Evolutionary conservation across 352 stramenopile species (phyloP), one percentile per base, ranked within the genome.

Genomic region (Lagenidium sp.): DNA sequence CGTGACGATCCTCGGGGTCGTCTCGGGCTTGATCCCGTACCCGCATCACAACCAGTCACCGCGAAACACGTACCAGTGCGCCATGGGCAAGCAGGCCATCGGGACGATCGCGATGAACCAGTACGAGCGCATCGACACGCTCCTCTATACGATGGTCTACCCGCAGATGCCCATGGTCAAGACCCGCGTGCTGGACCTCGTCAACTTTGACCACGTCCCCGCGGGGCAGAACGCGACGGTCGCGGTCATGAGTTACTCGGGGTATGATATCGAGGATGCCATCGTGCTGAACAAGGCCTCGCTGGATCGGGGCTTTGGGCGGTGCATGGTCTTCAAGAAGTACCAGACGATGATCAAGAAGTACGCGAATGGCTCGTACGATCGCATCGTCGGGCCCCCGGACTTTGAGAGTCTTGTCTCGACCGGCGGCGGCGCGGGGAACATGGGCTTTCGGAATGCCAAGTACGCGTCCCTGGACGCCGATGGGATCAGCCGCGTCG

Each of bases 181-280:
- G 63, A 98, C 95, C 23, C 85, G 96, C 40, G 96, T 97, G 38
- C 62, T 99, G 11, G 96, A 99, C 73, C 74, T 99, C 8, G 74
- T 99, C 24, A 94, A 98, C 63, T 99, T 99, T 57, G 95, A 99
- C 55, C 77, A 96, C 47, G 86, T 99, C 32, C 96, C 97, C 10
- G 96, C 92, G 30, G 97, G 97, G 30, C 96, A 99, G 59, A 99
- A 99, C 65, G 95, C 95, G 0, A 97, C 94, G 28, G 96, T 99
- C 25, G 96, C 97, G 16, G 97, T 99, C 4, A 99, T 99, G 97
- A 98, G 85, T 68, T 99, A 99, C 63, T 98, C 82, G 30, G 97
- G 97, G 24, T 99, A 99, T 64, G 97, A 99, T 84, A 99, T 99
- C 59, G 97, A 99, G 84, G 97, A 99, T 85, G 97, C 97, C 23